These are phyloP conservation scores for Schizopora paradoxa DNA, from an alignment of 1,284 basidiomycete species.

Conservation along the genomic window DNA sequence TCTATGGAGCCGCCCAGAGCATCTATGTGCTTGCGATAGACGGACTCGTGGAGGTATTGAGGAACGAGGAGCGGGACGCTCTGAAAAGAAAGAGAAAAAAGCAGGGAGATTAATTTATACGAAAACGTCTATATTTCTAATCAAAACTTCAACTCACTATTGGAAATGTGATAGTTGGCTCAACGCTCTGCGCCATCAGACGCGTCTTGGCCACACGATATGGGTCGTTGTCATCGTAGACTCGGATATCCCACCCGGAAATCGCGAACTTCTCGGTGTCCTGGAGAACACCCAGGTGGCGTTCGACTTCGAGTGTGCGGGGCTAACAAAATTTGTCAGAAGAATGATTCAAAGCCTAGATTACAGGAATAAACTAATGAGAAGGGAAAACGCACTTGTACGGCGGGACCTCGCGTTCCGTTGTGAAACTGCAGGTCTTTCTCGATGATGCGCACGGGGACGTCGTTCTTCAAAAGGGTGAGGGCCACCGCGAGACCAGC, in stretches of 20 bases:
- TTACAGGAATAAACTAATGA: no score
- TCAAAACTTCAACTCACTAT: no score
- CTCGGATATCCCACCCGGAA: background rate
- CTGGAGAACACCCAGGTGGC: slow-evolving; percentile 10
- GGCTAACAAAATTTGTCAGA: slow-evolving; percentile 10
- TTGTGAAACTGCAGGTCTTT: slow-evolving; percentile 8
- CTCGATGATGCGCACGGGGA: slow-evolving; percentile 12
- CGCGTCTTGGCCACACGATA: background rate
- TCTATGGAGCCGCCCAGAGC: slow-evolving; percentile 13
- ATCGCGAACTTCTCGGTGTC: slow-evolving; percentile 1
- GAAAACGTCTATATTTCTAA: no score
- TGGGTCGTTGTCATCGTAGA: slow-evolving; percentile 10
- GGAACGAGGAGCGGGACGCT: slow-evolving; percentile 4
- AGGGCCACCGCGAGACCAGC: slow-evolving; percentile 10
- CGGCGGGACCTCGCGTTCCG: slow-evolving; percentile 1
- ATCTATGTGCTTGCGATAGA: slow-evolving; percentile 15
- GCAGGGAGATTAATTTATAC: no score
- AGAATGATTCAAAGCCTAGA: no score
- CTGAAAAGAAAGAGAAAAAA: slow-evolving; percentile 5
- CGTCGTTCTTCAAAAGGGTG: slow-evolving; percentile 9
- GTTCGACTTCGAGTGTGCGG: slow-evolving; percentile 14
- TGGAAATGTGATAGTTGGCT: slow-evolving; percentile 12
- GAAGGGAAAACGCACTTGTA: no score
- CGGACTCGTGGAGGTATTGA: slow-evolving; percentile 13
- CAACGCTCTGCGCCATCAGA: slow-evolving; percentile 4